phyloP scores from a whole-genome alignment of 2,329 filamentous ascomycete genomes.

The Aspergillus melleus region DNA sequence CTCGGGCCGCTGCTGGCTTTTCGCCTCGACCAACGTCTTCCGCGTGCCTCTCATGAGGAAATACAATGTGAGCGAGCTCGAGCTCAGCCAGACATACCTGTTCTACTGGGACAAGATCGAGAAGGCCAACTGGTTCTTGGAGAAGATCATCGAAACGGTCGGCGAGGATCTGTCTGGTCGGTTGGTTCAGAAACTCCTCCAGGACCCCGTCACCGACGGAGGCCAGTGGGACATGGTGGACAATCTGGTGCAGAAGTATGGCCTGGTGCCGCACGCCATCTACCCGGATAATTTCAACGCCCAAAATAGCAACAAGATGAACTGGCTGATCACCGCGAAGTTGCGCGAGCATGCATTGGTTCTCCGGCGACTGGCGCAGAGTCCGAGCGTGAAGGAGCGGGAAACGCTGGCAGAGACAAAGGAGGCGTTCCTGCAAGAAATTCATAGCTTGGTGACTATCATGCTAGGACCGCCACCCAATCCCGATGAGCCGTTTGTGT shows the following conservation, averaged over 20 bases:
- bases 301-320: constrained; percentile 67
- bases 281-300: constrained; percentile 85
- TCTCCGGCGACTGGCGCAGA: constrained; percentile 59
- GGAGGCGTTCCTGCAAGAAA: constrained; percentile 73
- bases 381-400: constrained; percentile 32
- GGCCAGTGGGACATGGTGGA: constrained; percentile 93
- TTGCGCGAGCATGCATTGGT: constrained; percentile 80
- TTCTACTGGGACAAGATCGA: constrained; percentile 96
- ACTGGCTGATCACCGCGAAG: constrained; percentile 76
- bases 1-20: constrained; percentile 87
- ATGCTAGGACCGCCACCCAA: constrained; percentile 77
- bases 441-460: constrained; percentile 78
- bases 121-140: constrained; percentile 86
- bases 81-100: constrained; percentile 83
- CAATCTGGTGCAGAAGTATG: constrained; percentile 83
- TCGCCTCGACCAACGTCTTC: constrained; percentile 88
- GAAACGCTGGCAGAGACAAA: constrained; percentile 56
- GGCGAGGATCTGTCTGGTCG: constrained; percentile 69
- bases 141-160: constrained; percentile 75
- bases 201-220: constrained; percentile 71
- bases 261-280: constrained; percentile 76
- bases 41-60: constrained; percentile 84
- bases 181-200: constrained; percentile 69
- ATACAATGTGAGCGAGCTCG: constrained; percentile 74
- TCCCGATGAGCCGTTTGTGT: constrained; percentile 69